These are phyloP conservation scores for Seminavis robusta DNA, from an alignment of 108 stramenopile genomes.

Conservation along the genomic window DNA sequence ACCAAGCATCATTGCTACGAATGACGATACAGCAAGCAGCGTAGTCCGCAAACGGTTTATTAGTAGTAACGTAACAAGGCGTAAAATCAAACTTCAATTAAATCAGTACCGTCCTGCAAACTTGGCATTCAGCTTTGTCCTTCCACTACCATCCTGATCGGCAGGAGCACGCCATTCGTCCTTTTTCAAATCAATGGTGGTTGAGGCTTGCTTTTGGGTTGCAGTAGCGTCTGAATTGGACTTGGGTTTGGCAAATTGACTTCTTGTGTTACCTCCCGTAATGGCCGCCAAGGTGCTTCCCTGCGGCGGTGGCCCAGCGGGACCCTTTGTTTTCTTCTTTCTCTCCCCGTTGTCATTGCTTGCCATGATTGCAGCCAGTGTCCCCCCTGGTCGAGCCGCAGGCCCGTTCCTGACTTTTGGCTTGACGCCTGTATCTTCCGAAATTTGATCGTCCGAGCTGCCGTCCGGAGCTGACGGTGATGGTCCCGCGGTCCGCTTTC, in stretches of 20 bases:
- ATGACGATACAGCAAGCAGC: too few species aligned
- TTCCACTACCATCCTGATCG: slow-evolving; percentile 78
- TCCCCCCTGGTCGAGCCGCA: neutral
- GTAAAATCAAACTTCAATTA: too few species aligned
- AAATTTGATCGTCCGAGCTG: neutral
- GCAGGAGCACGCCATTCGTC: slow-evolving; percentile 76
- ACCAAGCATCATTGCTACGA: too few species aligned
- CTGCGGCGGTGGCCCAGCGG: neutral
- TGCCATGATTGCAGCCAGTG: neutral
- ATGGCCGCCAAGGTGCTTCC: too few species aligned
- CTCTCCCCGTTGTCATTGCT: neutral
- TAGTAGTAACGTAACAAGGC: too few species aligned
- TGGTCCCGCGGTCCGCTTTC: slow-evolving; percentile 2
- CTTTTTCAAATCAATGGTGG: slow-evolving; percentile 37
- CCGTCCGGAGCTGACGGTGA: neutral
- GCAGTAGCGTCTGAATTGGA: neutral
- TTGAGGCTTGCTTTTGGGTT: neutral
- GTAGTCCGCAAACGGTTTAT: too few species aligned
- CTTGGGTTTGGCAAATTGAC: neutral
- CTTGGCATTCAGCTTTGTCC: slow-evolving; percentile 71
- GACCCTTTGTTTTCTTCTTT: slow-evolving; percentile 2
- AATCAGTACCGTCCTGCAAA: slow-evolving; percentile 86
- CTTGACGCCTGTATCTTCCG: neutral
- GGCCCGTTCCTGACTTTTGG: neutral
- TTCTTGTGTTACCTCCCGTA: too few species aligned